These are phyloP conservation scores for Tetracentron sinense DNA, from an alignment of 164 flowering plant genomes.

Conservation along the genomic window DNA sequence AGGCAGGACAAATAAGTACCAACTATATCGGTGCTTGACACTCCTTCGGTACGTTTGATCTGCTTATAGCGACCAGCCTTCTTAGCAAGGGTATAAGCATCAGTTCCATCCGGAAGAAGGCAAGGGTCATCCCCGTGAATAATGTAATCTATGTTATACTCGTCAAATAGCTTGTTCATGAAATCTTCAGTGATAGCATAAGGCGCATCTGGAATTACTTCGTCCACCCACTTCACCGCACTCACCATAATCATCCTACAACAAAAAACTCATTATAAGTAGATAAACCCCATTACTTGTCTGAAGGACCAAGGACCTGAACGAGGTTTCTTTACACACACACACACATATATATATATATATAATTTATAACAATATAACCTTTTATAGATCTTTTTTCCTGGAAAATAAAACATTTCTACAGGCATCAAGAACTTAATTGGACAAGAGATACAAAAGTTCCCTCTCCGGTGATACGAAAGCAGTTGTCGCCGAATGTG, in stretches of 20 bases:
- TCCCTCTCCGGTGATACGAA: too few species aligned
- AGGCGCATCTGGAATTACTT: slow-evolving; percentile 95
- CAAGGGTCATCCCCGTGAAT: slow-evolving; percentile 99
- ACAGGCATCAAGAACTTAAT: too few species aligned
- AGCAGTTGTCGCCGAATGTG: too few species aligned
- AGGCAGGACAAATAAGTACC: slow-evolving; percentile 42
- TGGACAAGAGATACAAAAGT: too few species aligned
- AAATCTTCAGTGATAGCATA: slow-evolving; percentile 94
- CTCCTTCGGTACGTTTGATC: slow-evolving; percentile 99
- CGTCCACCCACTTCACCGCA: slow-evolving; percentile 97
- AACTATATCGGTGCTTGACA: slow-evolving; percentile 98
- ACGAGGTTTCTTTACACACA: too few species aligned
- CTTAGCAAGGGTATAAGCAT: slow-evolving; percentile 98
- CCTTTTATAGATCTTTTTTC: too few species aligned
- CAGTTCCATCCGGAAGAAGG: slow-evolving; percentile 93
- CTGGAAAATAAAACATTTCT: too few species aligned
- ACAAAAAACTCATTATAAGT: not conserved
- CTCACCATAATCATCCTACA: slow-evolving; percentile 87
- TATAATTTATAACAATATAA: too few species aligned
- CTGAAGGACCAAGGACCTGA: too few species aligned
- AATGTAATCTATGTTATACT: slow-evolving; percentile 86
- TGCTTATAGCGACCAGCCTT: slow-evolving; percentile 97
- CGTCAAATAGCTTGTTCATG: slow-evolving; percentile 79
- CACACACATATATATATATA: too few species aligned
- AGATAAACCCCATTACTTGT: not conserved